Evolutionary conservation across 2,329 filamentous ascomycete species (phyloP).

Genomic region (Penicillium digitatum): DNA sequence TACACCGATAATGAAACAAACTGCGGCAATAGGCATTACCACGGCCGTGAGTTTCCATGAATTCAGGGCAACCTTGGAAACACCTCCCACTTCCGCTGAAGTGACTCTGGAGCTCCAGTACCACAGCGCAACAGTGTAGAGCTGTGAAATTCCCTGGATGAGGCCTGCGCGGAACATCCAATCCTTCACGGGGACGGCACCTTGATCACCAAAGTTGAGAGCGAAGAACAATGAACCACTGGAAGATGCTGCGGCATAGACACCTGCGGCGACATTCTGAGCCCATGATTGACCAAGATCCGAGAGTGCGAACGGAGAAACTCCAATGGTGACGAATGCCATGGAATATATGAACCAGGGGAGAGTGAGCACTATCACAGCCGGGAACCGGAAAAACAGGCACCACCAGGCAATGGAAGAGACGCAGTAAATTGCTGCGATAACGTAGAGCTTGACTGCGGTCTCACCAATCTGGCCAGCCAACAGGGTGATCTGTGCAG

Average conservation of each 20-base stretch:
- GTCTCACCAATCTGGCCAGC: conserved; percentile 60
- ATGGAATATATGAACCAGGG: conserved; percentile 62
- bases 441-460: conserved; percentile 57
- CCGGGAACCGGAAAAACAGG: conserved; percentile 55
- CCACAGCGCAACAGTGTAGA: conserved; percentile 62
- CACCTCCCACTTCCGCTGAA: conserved; percentile 39
- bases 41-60: conserved; percentile 51
- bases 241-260: conserved; percentile 60
- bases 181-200: conserved; percentile 57
- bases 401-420: conserved; percentile 61
- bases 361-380: conserved; percentile 54
- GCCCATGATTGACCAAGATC: conserved; percentile 49
- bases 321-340: conserved; percentile 59
- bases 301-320: conserved; percentile 52
- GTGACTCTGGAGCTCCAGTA: conserved; percentile 57
- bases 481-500: conserved; percentile 63
- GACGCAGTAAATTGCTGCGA: conserved; percentile 57
- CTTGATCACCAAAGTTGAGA: conserved; percentile 63
- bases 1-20: conserved; percentile 55
- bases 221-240: conserved; percentile 64
- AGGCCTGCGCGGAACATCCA: conserved; percentile 64
- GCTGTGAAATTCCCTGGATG: conserved; percentile 63
- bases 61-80: conserved; percentile 36
- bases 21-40: conserved; percentile 54
- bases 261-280: conserved; percentile 57